Percentiles rank a stretch among this genome's conserved stretches.
These are phyloP conservation scores for Elsinoe ampelina DNA, from an alignment of 2,329 filamentous ascomycete species.

Conservation along the genomic window DNA sequence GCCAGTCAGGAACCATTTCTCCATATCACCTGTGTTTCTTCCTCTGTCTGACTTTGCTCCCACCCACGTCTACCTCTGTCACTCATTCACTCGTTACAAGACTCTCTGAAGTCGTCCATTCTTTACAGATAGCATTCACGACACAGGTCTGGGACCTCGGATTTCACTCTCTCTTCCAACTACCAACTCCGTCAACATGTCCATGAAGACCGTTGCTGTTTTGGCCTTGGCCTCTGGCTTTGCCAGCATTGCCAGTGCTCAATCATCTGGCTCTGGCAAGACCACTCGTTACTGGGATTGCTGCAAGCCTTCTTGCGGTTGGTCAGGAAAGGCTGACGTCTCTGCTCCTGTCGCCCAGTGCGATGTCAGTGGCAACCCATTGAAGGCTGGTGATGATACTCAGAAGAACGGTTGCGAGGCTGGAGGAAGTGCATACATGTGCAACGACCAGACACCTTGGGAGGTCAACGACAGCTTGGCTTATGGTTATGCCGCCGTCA, in stretches of 20 bases:
- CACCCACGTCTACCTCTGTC: neutral
- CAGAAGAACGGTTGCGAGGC: slow-evolving; percentile 44
- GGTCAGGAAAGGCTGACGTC: slow-evolving; percentile 49
- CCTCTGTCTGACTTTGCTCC: neutral
- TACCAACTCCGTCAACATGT: neutral
- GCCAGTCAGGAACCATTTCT: neutral
- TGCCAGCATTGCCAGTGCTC: slow-evolving; percentile 19
- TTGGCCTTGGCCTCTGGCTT: slow-evolving; percentile 22
- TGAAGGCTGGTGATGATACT: slow-evolving; percentile 37
- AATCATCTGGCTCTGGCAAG: slow-evolving; percentile 24
- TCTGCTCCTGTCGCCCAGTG: slow-evolving; percentile 45
- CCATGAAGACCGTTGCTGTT: slow-evolving; percentile 19
- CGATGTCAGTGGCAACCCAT: slow-evolving; percentile 45
- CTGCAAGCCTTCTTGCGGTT: slow-evolving; percentile 59
- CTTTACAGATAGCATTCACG: slow-evolving; percentile 10
- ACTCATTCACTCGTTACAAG: slow-evolving; percentile 9
- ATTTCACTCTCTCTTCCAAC: neutral
- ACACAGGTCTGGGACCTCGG: slow-evolving; percentile 15
- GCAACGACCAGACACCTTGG: slow-evolving; percentile 54
- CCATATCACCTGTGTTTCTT: slow-evolving; percentile 6
- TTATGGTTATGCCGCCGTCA: slow-evolving; percentile 57
- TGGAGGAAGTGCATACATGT: slow-evolving; percentile 51
- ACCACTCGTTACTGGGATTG: slow-evolving; percentile 48
- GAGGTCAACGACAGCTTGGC: slow-evolving; percentile 43
- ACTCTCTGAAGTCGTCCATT: slow-evolving; percentile 14